Percentiles rank a stretch among this genome's conserved stretches.
Evolutionary conservation across 1,284 basidiomycete genomes (phyloP).

Genomic region (Inonotus obliquus): DNA sequence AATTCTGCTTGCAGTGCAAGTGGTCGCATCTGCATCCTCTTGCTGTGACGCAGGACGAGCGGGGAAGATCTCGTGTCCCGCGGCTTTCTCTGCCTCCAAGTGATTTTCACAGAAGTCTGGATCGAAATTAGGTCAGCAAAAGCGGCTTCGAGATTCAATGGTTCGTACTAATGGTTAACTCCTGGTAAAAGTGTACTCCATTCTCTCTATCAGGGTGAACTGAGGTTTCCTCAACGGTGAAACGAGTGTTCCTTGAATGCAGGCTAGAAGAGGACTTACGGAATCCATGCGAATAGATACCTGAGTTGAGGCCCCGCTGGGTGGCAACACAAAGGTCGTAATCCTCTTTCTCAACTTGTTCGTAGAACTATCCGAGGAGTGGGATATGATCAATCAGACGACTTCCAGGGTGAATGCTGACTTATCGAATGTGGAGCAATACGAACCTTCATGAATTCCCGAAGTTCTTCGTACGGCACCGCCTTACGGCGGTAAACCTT

Average conservation of each 20-base stretch:
- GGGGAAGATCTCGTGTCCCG: constrained; percentile 24
- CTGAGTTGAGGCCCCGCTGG: constrained; percentile 25
- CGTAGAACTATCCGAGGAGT: constrained; percentile 12
- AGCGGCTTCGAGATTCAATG: not conserved
- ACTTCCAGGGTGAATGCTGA: not conserved
- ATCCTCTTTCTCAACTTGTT: constrained; percentile 26
- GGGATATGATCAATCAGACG: not conserved
- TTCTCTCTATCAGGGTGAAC: constrained; percentile 25
- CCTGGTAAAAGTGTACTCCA: constrained; percentile 25
- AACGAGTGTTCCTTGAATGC: not conserved
- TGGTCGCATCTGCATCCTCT: not conserved
- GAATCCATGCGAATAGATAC: constrained; percentile 24
- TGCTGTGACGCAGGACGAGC: constrained; percentile 19
- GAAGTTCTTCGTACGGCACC: constrained; percentile 21
- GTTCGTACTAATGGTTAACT: constrained; percentile 17
- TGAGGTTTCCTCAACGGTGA: not conserved
- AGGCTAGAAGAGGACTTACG: constrained; percentile 5
- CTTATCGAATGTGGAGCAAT: not conserved
- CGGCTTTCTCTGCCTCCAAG: constrained; percentile 21
- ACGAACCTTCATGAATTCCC: constrained; percentile 22
- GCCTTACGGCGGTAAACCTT: constrained; percentile 23
- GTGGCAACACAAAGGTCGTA: constrained; percentile 23
- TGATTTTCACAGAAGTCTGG: constrained; percentile 19
- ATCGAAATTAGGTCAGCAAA: not conserved
- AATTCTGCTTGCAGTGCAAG: constrained; percentile 10